Base-by-base conservation (phyloP, 352 stramenopile genomes). In the Globisporangium megalacanthum region DNA sequence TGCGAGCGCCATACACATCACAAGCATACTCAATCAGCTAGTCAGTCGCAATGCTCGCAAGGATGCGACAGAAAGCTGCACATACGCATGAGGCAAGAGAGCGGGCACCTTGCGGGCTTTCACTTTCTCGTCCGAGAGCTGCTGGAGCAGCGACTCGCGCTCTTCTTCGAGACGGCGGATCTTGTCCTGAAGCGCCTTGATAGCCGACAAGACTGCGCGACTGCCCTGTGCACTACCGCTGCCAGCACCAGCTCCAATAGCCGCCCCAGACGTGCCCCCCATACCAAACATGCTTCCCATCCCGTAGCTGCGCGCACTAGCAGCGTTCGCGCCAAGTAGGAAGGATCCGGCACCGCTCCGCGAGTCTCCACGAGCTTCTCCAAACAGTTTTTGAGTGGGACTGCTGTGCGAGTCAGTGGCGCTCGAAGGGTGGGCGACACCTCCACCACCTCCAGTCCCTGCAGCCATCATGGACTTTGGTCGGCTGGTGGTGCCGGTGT, bases 161-260 rank as follows among this genome's bases (percentile, higher is more conserved):
- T 92, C 79, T 29, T 83, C 66, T 57, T 92, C 82, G 1, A 92
- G 65, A 6, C 79, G 72, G 13, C 66, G 65, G 41, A 90, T 88
- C 51, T 92, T 92, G 64, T 92, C 77, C 39, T 92, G 82, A 6
- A 92, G 72, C 1, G 82, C 82, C 56, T 92, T 92, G 14, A 92
- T 60, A 29, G 82, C 82, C 0, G 76, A 86, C 6, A 92, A 61
- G 4, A 92, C 63, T 4, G 82, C 77, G n/a, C 81, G 79, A 58
- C 79, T 89, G 15, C 78, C 75, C 44, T 88, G 73, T 9, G 66
- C 62, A 7, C 49, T 64, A 7, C 25, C 25, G 4, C 25, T 29
- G 25, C 1, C 25, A 29, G 25, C 25, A 29, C 25, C 25, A 29
- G 39, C 13, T 14, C 15, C 33, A 14, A 17, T 10, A 33, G 11